Evolutionary conservation across 306 rosid genomes (phyloP).

Genomic region (Calophaca sinica): DNA sequence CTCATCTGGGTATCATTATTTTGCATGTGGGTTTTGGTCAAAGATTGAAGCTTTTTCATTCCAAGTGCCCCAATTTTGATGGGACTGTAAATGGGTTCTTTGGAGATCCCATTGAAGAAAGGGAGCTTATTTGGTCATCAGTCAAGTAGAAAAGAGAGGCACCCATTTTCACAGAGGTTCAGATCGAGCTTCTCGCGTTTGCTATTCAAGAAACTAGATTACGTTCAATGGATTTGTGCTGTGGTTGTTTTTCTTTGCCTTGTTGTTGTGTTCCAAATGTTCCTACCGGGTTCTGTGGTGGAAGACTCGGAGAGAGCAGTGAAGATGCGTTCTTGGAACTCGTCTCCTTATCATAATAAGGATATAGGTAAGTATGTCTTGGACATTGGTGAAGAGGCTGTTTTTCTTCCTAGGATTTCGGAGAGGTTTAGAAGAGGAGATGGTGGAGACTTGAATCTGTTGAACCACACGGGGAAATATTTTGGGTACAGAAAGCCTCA

Average conservation of each 20-base stretch:
- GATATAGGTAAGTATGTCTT: constrained; percentile 61
- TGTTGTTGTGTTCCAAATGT: constrained; percentile 84
- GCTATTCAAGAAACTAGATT: constrained; percentile 79
- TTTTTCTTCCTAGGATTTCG: constrained; percentile 75
- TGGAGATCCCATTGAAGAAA: constrained; percentile 77
- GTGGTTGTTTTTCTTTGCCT: constrained; percentile 80
- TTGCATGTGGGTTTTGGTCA: constrained; percentile 42
- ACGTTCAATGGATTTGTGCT: constrained; percentile 93
- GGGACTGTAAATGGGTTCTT: constrained; percentile 91
- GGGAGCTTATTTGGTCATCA: constrained; percentile 68
- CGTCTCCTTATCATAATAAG: constrained; percentile 43
- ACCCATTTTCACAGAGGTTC: constrained; percentile 73
- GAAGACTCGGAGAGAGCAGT: constrained; percentile 62
- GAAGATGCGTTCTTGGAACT: constrained; percentile 55
- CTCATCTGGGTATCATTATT: constrained; percentile 30
- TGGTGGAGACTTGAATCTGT: constrained; percentile 49
- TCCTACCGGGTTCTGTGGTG: constrained; percentile 78
- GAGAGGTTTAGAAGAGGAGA: constrained; percentile 66
- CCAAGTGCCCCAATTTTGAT: constrained; percentile 46
- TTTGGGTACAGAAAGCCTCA: constrained; percentile 86
- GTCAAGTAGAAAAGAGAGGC: constrained; percentile 59
- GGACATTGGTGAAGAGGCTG: constrained; percentile 76
- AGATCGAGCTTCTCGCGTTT: constrained; percentile 93
- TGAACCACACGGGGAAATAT: constrained; percentile 55
- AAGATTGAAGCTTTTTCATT: constrained; percentile 46